Conservation (phyloP, 1,284 basidiomycete species). For the Microbotryum lychnidis-dioicae region DNA sequence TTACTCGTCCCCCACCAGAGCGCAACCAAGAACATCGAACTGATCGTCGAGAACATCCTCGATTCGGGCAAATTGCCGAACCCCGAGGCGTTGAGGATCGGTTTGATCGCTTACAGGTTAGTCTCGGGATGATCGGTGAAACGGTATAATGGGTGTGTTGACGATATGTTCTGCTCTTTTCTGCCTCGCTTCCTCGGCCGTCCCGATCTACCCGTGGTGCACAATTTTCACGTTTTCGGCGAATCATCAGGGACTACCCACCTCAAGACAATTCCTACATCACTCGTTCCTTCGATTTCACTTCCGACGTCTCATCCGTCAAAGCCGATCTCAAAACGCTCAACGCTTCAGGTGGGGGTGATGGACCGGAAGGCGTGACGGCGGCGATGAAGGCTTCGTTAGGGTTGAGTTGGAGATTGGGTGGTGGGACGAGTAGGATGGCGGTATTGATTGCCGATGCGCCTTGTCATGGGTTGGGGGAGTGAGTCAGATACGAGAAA, state of each 20-base stretch:
- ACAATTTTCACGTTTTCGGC: constrained; percentile 48
- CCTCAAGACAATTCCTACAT: constrained; percentile 82
- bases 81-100: constrained; percentile 63
- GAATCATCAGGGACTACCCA: constrained; percentile 62
- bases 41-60: constrained; percentile 92
- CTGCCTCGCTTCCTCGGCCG: neutral
- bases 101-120: constrained; percentile 61
- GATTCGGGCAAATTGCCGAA: constrained; percentile 82
- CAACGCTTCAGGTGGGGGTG: constrained; percentile 91
- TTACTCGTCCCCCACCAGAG: constrained; percentile 4
- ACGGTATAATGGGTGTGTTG: neutral
- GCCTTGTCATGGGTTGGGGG: constrained; percentile 88
- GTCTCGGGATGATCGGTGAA: neutral
- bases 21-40: constrained; percentile 95
- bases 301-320: constrained; percentile 78
- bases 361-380: constrained; percentile 96
- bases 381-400: constrained; percentile 81
- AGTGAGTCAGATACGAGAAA: constrained; percentile 41
- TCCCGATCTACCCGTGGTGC: constrained; percentile 47
- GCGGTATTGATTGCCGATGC: constrained; percentile 71
- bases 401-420: constrained; percentile 72
- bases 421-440: constrained; percentile 78
- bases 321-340: constrained; percentile 73
- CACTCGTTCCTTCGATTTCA: constrained; percentile 88
- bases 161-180: neutral